These are phyloP conservation scores for Macroventuria anomochaeta DNA, from an alignment of 2,329 filamentous ascomycete species.

Conservation along the genomic window DNA sequence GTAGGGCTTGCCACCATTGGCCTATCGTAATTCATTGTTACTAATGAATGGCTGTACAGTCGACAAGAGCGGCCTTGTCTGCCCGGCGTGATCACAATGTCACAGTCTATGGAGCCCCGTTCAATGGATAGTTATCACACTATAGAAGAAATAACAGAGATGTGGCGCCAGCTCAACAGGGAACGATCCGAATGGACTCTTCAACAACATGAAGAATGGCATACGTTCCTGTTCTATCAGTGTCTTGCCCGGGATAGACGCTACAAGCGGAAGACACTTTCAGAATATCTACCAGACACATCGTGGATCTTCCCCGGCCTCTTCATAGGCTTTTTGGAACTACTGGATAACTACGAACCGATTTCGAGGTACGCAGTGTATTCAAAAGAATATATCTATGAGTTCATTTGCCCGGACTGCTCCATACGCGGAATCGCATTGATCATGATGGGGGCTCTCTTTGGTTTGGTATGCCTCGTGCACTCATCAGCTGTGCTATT, in stretches of 20 bases:
- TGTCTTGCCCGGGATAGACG: background rate
- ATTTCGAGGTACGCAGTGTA: background rate
- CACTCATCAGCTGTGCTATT: no score
- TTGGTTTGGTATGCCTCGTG: background rate
- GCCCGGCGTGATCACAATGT: background rate
- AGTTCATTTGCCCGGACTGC: background rate
- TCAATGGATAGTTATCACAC: no score
- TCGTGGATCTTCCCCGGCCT: background rate
- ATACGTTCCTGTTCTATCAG: background rate
- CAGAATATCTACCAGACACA: background rate
- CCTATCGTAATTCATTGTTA: background rate
- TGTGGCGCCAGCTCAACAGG: background rate
- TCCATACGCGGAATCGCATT: background rate
- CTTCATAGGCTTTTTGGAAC: background rate
- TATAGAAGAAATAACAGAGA: background rate
- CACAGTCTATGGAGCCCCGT: background rate
- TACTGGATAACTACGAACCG: background rate
- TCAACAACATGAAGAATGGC: background rate
- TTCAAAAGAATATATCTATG: background rate
- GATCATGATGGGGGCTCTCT: background rate
- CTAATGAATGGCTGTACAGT: background rate
- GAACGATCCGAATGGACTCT: background rate
- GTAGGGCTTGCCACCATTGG: background rate
- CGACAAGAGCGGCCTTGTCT: background rate
- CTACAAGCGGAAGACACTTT: background rate